Conservation (phyloP, 73 alveolate genomes). For the Paramecium octaurelia region DNA sequence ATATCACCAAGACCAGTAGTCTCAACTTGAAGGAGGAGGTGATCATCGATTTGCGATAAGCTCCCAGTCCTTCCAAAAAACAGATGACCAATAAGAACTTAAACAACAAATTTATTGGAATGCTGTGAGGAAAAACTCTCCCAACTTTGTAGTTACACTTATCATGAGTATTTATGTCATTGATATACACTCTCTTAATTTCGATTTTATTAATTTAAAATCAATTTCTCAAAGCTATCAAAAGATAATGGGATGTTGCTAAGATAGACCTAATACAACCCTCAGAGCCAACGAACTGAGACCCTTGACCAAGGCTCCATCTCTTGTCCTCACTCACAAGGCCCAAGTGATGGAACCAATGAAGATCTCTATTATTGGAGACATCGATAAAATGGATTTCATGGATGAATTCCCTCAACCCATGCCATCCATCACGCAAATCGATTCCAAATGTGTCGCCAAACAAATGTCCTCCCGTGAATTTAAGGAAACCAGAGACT, state of each 20-base stretch:
- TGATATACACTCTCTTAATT: not conserved
- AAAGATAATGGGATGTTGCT: not conserved
- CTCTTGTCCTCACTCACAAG: not conserved
- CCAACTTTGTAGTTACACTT: not conserved
- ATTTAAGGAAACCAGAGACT: not conserved
- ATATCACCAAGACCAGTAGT: not conserved
- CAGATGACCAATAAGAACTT: not conserved
- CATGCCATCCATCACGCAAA: not conserved
- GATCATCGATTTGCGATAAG: not conserved
- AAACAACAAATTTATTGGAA: not conserved
- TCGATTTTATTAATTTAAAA: not conserved
- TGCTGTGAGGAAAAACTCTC: not conserved
- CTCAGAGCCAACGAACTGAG: conserved; percentile 5
- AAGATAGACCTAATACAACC: not conserved
- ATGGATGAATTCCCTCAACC: not conserved
- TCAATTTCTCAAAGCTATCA: conserved; percentile 7
- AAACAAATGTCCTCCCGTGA: not conserved
- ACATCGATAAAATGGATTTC: not conserved
- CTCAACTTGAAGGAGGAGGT: not conserved
- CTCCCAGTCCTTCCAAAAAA: not conserved
- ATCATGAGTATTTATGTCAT: not conserved
- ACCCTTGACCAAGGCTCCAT: not conserved
- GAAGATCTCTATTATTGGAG: not conserved
- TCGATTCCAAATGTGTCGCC: not conserved
- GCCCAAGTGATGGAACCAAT: not conserved